A percentile compares a stretch with the other conserved stretches of the same genome.
Evolutionary conservation across 192 early-diverging fungal species (phyloP).

Genomic region (Chytriomyces hyalinus): DNA sequence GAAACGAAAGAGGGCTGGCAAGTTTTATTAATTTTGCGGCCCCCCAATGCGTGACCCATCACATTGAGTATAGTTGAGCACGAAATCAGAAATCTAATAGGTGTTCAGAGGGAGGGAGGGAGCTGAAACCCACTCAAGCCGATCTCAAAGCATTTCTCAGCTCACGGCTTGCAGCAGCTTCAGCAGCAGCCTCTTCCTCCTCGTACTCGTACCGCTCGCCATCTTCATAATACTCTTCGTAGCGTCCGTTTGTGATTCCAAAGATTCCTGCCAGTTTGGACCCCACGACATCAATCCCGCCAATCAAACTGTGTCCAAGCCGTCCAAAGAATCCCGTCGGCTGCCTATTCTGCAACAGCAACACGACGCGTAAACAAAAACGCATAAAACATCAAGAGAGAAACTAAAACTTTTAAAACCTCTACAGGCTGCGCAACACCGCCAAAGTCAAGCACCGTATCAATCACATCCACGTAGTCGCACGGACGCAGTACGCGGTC

Average conservation of each 20-base stretch:
- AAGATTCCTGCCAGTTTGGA: slow-evolving; percentile 13
- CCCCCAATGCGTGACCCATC: no score
- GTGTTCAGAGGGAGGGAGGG: no score
- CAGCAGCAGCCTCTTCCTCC: slow-evolving; percentile 37
- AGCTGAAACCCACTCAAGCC: not conserved
- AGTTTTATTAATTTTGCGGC: no score
- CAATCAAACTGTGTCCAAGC: slow-evolving; percentile 1
- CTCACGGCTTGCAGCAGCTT: slow-evolving; percentile 21
- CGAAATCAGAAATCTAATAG: no score
- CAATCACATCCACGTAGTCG: slow-evolving; percentile 28
- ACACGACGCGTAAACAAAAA: not conserved
- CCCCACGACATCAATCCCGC: slow-evolving; percentile 20
- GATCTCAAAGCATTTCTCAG: slow-evolving; percentile 15
- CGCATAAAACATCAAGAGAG: not conserved
- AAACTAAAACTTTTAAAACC: not conserved
- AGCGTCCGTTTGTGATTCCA: slow-evolving; percentile 24
- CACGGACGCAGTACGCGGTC: not conserved
- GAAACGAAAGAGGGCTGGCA: no score
- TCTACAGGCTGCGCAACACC: not conserved
- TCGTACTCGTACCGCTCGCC: slow-evolving; percentile 29
- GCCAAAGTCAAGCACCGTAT: slow-evolving; percentile 21
- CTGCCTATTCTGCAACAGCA: not conserved
- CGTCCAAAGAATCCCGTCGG: slow-evolving; percentile 3
- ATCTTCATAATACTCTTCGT: slow-evolving; percentile 36
- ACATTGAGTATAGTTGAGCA: no score